Conservation (phyloP, 768 basidiomycete genomes). For the Mycena indigotica region DNA sequence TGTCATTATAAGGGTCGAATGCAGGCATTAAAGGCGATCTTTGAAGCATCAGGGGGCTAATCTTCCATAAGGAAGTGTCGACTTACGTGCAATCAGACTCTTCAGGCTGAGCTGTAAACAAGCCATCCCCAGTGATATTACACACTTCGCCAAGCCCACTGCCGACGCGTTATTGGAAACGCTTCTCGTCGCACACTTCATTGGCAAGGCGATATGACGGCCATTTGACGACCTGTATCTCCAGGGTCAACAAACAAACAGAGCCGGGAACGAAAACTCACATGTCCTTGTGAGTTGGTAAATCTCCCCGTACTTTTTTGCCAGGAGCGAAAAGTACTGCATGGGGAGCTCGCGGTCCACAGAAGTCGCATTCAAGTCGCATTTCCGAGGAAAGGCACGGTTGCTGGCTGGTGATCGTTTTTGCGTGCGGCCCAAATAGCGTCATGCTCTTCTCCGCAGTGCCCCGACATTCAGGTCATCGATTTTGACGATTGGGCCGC, state of each 20-base stretch:
- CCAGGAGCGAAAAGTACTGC: not conserved
- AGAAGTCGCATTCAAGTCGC: no score
- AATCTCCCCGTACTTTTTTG: not conserved
- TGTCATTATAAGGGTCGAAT: not conserved
- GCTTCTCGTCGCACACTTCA: constrained; percentile 1
- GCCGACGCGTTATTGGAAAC: not conserved
- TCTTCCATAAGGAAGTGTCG: no score
- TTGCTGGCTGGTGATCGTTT: not conserved
- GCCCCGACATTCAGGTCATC: no score
- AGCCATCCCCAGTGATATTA: not conserved
- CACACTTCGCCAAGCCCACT: not conserved
- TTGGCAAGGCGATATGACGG: not conserved
- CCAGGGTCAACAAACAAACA: no score
- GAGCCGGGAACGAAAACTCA: no score
- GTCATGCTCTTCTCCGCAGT: no score
- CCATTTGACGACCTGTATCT: no score
- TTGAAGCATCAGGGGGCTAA: no score
- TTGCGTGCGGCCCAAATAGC: no score
- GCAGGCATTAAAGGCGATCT: not conserved
- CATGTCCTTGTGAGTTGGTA: not conserved
- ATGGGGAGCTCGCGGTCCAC: not conserved
- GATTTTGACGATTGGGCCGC: no score
- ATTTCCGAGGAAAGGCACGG: not conserved
- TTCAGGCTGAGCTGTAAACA: not conserved
- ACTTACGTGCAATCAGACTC: not conserved